These are phyloP conservation scores for Straminergon stramineum DNA, from an alignment of 225 moss, liverwort and hornwort species.

Conservation along the genomic window DNA sequence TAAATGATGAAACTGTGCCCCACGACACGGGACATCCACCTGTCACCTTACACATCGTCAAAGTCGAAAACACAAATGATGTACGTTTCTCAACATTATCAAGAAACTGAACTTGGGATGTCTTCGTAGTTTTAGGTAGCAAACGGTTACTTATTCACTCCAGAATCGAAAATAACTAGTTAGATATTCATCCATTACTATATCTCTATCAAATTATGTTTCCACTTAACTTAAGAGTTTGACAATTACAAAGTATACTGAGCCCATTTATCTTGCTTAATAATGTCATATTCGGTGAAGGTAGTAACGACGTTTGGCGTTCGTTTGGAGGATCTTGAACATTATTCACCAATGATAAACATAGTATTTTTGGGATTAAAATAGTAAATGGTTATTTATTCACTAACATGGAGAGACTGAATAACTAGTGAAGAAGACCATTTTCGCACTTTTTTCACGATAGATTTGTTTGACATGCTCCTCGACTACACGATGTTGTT, in stretches of 20 bases:
- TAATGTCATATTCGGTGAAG: neutral
- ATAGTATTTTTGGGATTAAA: neutral
- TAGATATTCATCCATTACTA: neutral
- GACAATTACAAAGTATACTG: neutral
- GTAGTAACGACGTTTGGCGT: neutral
- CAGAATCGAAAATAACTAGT: neutral
- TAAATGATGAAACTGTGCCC: neutral
- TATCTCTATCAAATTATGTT: neutral
- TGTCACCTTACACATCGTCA: slow-evolving; percentile 21
- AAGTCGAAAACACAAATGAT: slow-evolving; percentile 37
- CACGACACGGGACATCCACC: slow-evolving; percentile 17
- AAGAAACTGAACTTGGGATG: neutral
- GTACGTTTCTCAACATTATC: neutral
- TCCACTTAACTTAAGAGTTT: neutral
- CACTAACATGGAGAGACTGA: neutral
- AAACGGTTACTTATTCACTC: neutral
- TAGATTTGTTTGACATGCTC: neutral
- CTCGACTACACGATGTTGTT: neutral
- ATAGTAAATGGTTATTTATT: neutral
- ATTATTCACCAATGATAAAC: neutral
- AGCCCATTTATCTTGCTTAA: neutral
- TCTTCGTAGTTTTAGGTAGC: neutral
- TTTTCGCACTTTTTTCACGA: too few species aligned
- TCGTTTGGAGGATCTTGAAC: neutral
- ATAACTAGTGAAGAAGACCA: neutral